Evolutionary conservation across 805 yeast species (phyloP), one percentile per base, ranked within the genome.

Genomic region (Allodekkera sacchari): DNA sequence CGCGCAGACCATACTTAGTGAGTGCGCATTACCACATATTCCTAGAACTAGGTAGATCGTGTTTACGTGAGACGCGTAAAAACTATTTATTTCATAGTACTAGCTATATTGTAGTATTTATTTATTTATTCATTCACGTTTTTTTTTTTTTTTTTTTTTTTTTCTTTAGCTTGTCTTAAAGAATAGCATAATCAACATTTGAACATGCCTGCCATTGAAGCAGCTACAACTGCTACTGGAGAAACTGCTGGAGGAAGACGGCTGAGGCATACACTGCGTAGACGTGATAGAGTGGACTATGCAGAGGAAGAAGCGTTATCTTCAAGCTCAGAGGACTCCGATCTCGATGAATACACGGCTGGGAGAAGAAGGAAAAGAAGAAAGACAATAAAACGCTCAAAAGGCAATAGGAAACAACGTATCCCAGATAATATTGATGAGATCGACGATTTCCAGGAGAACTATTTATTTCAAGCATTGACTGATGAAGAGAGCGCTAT

Each of bases 401-500:
- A 18, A 8, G 13, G 10, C 30, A 26, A 18, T 18, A 13, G 12
- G 27, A 3, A 13, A 25, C 3, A 13, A 11, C 12, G 6, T 19
- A 23, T 33, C 12, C 20, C 23, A n/a, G 41, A 38, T 31, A 52
- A 61, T 33, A 51, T 61, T 23, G 63, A 61, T 30, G 53, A 59
- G 22, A 43, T 64, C 21, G 64, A 63, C 10, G 66, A 57, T 15
- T 70, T 67, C 42, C 60, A 60, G 27, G 71, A 69, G 20, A 66
- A 69, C 29, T 59, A 59, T 27, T 32, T 73, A 10, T 73, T 73
- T 36, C 67, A 68, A 35, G 73, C 77, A 0, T 51, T 78, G 27
- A 55, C 66, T 28, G 67, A 64, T 27, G 47, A 71, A 2, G 69
- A 66, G 14, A 47, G 65, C 1, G 67, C 83, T 1, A 50, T 73